phyloP scores from a whole-genome alignment of 2,329 filamentous ascomycete species.

The Pseudonectria foliicola region DNA sequence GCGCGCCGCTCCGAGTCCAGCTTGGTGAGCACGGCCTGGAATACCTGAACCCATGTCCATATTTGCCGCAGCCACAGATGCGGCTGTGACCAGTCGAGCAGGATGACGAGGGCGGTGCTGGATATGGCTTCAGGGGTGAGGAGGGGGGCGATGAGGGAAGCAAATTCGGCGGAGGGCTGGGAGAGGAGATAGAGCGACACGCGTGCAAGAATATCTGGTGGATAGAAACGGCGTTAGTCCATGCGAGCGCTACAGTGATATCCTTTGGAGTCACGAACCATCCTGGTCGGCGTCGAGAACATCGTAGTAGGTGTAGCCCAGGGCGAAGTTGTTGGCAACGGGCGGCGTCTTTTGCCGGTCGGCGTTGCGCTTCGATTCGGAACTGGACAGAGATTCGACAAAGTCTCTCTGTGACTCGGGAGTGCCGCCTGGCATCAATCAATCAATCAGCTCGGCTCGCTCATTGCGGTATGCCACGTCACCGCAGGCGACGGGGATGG shows the following conservation, averaged over 20 bases:
- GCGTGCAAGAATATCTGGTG: conserved; percentile 77
- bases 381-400: conserved; percentile 55
- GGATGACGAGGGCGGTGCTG: conserved; percentile 78
- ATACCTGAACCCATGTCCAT: conserved; percentile 78
- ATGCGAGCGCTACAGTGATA: background rate
- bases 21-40: conserved; percentile 68
- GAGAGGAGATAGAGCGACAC: conserved; percentile 84
- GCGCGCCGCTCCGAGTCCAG: conserved; percentile 71
- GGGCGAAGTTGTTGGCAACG: conserved; percentile 83
- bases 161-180: conserved; percentile 76
- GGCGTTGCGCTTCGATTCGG: conserved; percentile 44
- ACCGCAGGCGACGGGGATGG: no score
- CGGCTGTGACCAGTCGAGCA: conserved; percentile 94
- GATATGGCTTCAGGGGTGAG: conserved; percentile 77
- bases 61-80: conserved; percentile 89
- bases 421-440: conserved; percentile 57
- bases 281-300: conserved; percentile 91
- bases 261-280: conserved; percentile 43
- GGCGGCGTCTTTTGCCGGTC: conserved; percentile 62
- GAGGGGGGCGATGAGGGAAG: conserved; percentile 74
- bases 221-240: conserved; percentile 15
- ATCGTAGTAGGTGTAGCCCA: conserved; percentile 94
- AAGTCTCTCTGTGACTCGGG: conserved; percentile 81
- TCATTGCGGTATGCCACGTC: background rate
- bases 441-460: conserved; percentile 17